phyloP scores from a whole-genome alignment of 192 early-diverging fungal species.

The Borealophlyctis nickersoniae region DNA sequence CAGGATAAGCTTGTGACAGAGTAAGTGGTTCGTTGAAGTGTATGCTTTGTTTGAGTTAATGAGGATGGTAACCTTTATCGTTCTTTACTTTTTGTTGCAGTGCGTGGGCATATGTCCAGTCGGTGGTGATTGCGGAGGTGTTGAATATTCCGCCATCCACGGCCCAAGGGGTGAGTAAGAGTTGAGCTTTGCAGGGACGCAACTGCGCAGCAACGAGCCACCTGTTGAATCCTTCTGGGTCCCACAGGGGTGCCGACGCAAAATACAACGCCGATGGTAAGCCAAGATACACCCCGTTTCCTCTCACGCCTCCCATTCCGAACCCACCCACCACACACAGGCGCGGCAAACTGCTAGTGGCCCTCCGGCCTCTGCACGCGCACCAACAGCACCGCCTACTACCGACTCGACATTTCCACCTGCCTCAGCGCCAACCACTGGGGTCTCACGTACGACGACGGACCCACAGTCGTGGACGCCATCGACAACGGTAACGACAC shows the following conservation, averaged over 20 bases:
- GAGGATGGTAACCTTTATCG: neutral
- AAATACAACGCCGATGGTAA: neutral
- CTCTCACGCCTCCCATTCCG: neutral
- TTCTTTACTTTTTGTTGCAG: neutral
- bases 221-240: neutral
- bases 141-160: slow-evolving; percentile 17
- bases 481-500: neutral
- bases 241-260: neutral
- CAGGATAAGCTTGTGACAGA: neutral
- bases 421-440: slow-evolving; percentile 18
- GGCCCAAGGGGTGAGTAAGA: neutral
- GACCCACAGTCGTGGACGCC: slow-evolving; percentile 15
- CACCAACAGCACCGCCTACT: neutral
- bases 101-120: slow-evolving; percentile 17
- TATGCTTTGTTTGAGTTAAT: neutral
- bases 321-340: neutral
- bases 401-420: neutral
- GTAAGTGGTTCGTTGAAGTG: neutral
- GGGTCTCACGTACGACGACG: slow-evolving; percentile 33
- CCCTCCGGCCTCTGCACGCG: neutral
- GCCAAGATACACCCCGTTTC: neutral
- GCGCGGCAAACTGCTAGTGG: neutral
- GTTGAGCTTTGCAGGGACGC: too few relatives aligned
- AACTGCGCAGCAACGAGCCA: neutral
- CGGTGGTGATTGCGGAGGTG: slow-evolving; percentile 12